Evolutionary conservation across 805 yeast genomes (phyloP).

Genomic region (Blastobotrys attinorum): DNA sequence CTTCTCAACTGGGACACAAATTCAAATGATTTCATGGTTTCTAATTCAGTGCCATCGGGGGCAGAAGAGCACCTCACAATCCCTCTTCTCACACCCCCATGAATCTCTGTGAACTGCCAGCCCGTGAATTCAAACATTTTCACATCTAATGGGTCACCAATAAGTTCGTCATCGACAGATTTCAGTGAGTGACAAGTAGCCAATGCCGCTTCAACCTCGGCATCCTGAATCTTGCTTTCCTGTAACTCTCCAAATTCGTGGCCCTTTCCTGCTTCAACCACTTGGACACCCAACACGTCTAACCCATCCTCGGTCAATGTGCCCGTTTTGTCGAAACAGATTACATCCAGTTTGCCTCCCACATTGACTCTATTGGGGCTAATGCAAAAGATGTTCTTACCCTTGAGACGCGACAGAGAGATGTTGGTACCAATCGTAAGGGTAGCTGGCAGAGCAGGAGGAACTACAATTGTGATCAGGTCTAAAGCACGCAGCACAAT

Average conservation of each 20-base stretch:
- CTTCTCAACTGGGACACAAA: slow-evolving; percentile 79
- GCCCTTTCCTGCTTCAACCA: slow-evolving; percentile 20
- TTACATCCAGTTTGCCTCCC: slow-evolving; percentile 87
- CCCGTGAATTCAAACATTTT: slow-evolving; percentile 89
- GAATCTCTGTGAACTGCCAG: slow-evolving; percentile 60
- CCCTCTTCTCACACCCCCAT: slow-evolving; percentile 9
- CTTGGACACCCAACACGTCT: slow-evolving; percentile 67
- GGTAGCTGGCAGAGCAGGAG: slow-evolving; percentile 98
- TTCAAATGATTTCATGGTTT: slow-evolving; percentile 58
- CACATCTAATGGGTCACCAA: slow-evolving; percentile 91
- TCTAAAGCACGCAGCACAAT: slow-evolving; percentile 88
- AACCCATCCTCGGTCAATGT: slow-evolving; percentile 95
- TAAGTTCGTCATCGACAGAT: slow-evolving; percentile 62
- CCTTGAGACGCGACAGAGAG: slow-evolving; percentile 69
- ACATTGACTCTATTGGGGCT: slow-evolving; percentile 91
- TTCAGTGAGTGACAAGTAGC: slow-evolving; percentile 84
- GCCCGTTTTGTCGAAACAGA: slow-evolving; percentile 96
- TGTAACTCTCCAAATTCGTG: slow-evolving; percentile 10
- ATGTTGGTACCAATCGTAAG: slow-evolving; percentile 93
- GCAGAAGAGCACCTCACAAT: slow-evolving; percentile 9
- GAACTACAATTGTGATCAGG: slow-evolving; percentile 92
- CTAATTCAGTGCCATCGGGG: slow-evolving; percentile 20
- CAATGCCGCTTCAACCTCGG: slow-evolving; percentile 40
- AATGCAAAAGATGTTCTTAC: slow-evolving; percentile 71
- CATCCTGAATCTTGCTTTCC: slow-evolving; percentile 14